Base-by-base conservation (phyloP, 176 grass and related monocot genomes). In the Puya raimondii region DNA sequence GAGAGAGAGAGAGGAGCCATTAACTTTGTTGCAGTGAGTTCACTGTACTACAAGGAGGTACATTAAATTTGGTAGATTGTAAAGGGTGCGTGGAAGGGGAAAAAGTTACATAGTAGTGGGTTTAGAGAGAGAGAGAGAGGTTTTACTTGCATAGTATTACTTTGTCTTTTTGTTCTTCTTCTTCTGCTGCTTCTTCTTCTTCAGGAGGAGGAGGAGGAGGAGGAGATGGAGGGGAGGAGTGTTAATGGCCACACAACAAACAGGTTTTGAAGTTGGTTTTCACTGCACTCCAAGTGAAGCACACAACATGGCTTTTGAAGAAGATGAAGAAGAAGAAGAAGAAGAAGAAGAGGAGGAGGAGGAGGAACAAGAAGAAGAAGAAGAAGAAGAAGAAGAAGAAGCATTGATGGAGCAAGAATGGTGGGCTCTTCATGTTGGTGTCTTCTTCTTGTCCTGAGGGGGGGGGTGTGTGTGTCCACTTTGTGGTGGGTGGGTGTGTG, bases 401-500 rank as follows among this genome's bases (percentile, higher is more conserved):
- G 72, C 29, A 48, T 50, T 9, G 81, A 59, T 42, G 68, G 72
- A 66, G 11, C 47, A 42, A 49, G 63, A 68, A 23, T 20, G 11
- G 18, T 64, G 75, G 73, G 70, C 69, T 88, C 26, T 68, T 79
- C 49, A 42, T 42, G 33, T 7, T 42, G 33, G 33, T 42, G 33
- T 42, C 33, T 42, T 66, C 72, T 74, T 63, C 79, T 48, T 68
- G 65, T 50, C 76, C 53, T 72, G 69, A 80, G 77, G 77, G 51
- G 75, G 4, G 33, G 33, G 53, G 81, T 67, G 48, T 14, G 56
- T 70, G 48, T 85, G 79, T 71, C 72, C 70, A 72, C 53, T 80
- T 42, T 58, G 79, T 50, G 73, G 79, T 75, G 85, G 72, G 83
- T 70, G 33, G 4, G 33, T 42, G 80, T 84, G 76, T 82, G 87